Evolutionary conservation across 2,329 filamentous ascomycete species (phyloP).

Genomic region (Trichophyton schoenleinii): DNA sequence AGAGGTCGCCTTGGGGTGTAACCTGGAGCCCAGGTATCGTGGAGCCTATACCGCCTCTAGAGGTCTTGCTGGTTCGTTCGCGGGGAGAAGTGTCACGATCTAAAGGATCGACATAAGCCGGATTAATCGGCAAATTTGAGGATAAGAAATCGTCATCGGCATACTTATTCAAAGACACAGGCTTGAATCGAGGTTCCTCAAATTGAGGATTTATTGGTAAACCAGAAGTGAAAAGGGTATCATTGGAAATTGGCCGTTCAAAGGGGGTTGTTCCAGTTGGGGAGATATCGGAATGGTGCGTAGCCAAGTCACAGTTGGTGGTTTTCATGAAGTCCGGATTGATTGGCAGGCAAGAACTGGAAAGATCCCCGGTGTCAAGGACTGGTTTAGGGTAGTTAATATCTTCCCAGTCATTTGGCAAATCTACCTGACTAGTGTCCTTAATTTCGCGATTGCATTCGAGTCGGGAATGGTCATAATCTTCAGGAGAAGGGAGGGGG

Average conservation of each 20-base stretch:
- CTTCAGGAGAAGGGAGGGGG: not conserved
- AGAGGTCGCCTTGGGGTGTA: slow-evolving; percentile 13
- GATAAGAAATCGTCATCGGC: slow-evolving; percentile 2
- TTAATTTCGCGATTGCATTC: not conserved
- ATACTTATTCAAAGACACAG: not conserved
- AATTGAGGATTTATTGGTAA: not conserved
- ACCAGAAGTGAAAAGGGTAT: not conserved
- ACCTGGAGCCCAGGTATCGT: not conserved
- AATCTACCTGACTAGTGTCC: not conserved
- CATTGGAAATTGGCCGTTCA: not conserved
- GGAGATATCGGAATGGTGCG: not conserved
- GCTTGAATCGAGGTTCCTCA: not conserved
- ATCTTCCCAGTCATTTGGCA: not conserved
- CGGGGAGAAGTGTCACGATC: not conserved
- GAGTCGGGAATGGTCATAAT: not conserved
- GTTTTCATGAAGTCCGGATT: not conserved
- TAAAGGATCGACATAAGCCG: not conserved
- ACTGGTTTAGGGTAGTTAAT: no score
- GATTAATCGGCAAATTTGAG: slow-evolving; percentile 8
- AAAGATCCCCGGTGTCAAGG: not conserved
- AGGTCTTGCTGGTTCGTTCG: not conserved
- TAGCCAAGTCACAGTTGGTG: not conserved
- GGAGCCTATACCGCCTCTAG: not conserved
- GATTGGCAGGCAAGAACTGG: slow-evolving; percentile 3
- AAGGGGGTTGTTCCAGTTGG: not conserved